Conservation (phyloP, 192 early-diverging fungal species). For the Dissophora ornata region DNA sequence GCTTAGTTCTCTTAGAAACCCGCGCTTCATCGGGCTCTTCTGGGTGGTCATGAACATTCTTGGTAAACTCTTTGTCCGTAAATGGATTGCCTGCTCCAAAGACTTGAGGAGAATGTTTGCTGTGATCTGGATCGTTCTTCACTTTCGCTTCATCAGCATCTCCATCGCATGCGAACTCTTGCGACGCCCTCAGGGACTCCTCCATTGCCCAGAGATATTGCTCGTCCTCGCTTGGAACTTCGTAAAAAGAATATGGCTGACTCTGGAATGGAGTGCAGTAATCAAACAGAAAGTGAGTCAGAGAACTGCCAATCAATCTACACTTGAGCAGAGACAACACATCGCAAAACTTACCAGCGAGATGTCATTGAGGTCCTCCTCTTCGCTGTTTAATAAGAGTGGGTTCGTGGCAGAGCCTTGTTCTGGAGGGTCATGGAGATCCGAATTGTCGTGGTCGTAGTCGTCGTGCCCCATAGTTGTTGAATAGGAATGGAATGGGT, state of each 20-base stretch:
- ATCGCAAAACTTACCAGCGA: constrained; percentile 10
- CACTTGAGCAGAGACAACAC: no score
- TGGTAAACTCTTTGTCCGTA: neutral
- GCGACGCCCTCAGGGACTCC: constrained; percentile 31
- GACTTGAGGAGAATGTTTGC: no score
- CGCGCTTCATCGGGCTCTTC: neutral
- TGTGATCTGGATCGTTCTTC: no score
- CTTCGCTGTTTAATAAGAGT: constrained; percentile 21
- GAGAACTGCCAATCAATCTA: no score
- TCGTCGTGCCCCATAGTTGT: constrained; percentile 7
- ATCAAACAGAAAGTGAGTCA: no score
- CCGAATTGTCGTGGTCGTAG: constrained; percentile 10
- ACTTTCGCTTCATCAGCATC: no score
- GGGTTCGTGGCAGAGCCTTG: constrained; percentile 11
- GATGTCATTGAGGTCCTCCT: neutral
- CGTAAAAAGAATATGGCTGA: constrained; percentile 24
- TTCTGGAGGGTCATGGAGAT: neutral
- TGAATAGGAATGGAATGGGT: neutral
- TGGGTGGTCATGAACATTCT: neutral
- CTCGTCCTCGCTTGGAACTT: constrained; percentile 31
- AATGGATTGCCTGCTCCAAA: constrained; percentile 1
- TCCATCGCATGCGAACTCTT: constrained; percentile 5
- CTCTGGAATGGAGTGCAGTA: no score
- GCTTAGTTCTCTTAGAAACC: neutral
- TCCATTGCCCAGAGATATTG: constrained; percentile 41